Percentiles rank a stretch among this genome's conserved stretches.
Conservation (phyloP, 2,329 filamentous ascomycete species). For the Cordyceps tenuipes region DNA sequence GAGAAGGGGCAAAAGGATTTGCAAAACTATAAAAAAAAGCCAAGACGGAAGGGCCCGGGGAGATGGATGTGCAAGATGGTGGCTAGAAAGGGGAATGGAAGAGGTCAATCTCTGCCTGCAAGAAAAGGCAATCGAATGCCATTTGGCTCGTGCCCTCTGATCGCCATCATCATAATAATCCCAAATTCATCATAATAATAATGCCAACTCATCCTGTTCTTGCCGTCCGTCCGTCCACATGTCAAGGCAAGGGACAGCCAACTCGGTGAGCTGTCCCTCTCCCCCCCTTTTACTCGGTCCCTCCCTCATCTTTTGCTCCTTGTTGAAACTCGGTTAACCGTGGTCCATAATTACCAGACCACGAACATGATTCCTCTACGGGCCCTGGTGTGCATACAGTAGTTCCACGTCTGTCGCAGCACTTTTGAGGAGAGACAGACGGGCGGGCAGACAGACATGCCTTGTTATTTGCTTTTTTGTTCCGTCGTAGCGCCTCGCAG, state of each 20-base stretch:
- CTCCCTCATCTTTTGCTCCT: not conserved
- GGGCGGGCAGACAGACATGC: not conserved
- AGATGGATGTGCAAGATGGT: conserved; percentile 8
- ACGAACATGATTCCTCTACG: not conserved
- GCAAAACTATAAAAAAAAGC: conserved; percentile 9
- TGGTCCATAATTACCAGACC: no score
- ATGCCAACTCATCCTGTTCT: no score
- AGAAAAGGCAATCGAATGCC: not conserved
- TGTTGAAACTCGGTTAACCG: not conserved
- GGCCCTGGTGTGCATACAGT: conserved; percentile 1
- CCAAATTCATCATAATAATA: no score
- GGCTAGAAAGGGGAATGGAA: conserved; percentile 1
- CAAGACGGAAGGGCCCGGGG: conserved; percentile 9
- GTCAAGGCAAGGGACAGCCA: no score
- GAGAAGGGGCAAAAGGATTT: no score
- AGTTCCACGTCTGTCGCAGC: not conserved
- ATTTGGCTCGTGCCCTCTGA: not conserved
- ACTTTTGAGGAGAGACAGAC: no score
- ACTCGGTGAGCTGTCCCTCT: not conserved
- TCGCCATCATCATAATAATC: not conserved
- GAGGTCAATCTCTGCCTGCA: not conserved
- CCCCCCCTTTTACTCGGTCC: not conserved
- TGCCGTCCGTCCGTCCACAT: not conserved
- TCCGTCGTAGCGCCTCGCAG: not conserved
- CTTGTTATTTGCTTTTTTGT: conserved; percentile 2